These are phyloP conservation scores for Adansonia madagascariensis DNA, from an alignment of 441 rosid species.

Conservation along the genomic window DNA sequence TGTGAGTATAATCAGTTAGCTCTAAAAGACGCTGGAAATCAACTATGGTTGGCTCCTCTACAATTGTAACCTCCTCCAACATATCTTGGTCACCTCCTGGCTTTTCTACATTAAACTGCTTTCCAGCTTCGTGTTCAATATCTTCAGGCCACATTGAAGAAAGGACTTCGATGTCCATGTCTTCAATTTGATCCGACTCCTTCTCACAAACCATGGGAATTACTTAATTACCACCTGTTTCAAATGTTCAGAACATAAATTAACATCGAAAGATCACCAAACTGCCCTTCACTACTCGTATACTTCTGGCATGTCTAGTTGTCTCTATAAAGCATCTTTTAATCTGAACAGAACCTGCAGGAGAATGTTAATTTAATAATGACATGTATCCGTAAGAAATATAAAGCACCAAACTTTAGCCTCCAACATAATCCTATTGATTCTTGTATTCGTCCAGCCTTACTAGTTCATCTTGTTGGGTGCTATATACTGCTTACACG, in stretches of 20 bases:
- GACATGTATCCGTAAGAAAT: neutral
- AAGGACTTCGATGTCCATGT: conserved; percentile 83
- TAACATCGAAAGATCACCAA: conserved; percentile 19
- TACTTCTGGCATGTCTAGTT: neutral
- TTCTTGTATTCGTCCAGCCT: neutral
- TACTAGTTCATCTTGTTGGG: neutral
- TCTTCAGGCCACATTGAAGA: conserved; percentile 99
- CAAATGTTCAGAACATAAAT: conserved; percentile 27
- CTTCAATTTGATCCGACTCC: conserved; percentile 71
- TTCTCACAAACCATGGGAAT: conserved; percentile 54
- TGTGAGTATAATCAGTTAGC: conserved; percentile 61
- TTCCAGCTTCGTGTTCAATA: conserved; percentile 65
- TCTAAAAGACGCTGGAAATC: conserved; percentile 69
- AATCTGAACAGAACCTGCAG: conserved; percentile 25
- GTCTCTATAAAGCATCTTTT: conserved; percentile 24
- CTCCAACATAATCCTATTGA: neutral
- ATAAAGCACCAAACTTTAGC: neutral
- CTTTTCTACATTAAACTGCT: conserved; percentile 86
- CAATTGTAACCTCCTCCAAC: conserved; percentile 80
- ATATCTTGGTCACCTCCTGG: conserved; percentile 83
- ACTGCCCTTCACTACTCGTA: conserved; percentile 26
- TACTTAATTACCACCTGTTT: conserved; percentile 26
- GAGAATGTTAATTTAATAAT: neutral
- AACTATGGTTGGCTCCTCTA: conserved; percentile 56
- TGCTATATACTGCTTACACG: too few relatives aligned